Evolutionary conservation across 495 filamentous ascomycete genomes (phyloP).

Genomic region (Halenospora varia): DNA sequence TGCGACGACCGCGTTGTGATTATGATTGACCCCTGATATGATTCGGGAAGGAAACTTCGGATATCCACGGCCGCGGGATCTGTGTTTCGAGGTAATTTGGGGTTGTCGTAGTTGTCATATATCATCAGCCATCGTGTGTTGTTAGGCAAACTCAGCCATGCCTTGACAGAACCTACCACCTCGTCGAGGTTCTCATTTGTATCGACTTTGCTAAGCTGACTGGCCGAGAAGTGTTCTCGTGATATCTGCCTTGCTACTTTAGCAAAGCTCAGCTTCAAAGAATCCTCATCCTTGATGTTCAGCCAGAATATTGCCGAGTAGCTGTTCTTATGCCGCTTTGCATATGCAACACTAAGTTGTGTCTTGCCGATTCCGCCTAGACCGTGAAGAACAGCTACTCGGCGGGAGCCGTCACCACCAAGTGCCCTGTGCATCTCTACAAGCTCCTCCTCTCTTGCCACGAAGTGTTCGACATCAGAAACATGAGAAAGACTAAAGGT

Average conservation of each 20-base stretch:
- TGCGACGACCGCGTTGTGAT: conserved; percentile 35
- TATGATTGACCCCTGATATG: conserved; percentile 32
- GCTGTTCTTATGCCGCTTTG: background rate
- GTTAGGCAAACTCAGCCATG: conserved; percentile 34
- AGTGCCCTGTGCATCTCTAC: conserved; percentile 18
- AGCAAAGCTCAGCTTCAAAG: conserved; percentile 27
- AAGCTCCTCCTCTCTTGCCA: conserved; percentile 16
- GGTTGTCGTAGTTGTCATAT: conserved; percentile 39
- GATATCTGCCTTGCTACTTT: conserved; percentile 24
- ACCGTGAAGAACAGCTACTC: conserved; percentile 14
- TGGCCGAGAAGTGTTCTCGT: conserved; percentile 14
- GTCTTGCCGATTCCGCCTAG: conserved; percentile 12
- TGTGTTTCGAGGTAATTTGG: conserved; percentile 18
- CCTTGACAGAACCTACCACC: conserved; percentile 25
- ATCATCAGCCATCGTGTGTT: conserved; percentile 35
- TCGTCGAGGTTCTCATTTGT: conserved; percentile 18
- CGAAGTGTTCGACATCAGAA: background rate
- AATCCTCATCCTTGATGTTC: conserved; percentile 13
- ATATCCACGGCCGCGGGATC: conserved; percentile 25
- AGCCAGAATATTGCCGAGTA: conserved; percentile 9
- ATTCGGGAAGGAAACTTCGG: conserved; percentile 28
- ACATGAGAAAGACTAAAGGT: background rate
- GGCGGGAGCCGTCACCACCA: conserved; percentile 12
- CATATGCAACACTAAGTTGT: conserved; percentile 16
- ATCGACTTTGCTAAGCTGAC: conserved; percentile 5